These are phyloP conservation scores for Zygoascus bituminiphila DNA, from an alignment of 805 yeast genomes.

Conservation along the genomic window DNA sequence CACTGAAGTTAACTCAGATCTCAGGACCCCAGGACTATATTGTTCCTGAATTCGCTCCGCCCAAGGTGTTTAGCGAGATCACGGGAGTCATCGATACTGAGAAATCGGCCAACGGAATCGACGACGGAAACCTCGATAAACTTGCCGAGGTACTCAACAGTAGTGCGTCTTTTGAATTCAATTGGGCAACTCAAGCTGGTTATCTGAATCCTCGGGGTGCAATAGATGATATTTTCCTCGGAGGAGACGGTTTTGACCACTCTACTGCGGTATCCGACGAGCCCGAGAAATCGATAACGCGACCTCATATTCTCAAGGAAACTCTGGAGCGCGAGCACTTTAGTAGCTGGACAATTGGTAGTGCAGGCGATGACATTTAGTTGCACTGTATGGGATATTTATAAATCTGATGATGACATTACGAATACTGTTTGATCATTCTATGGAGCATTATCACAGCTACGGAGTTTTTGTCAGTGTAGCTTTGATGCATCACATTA, in stretches of 20 bases:
- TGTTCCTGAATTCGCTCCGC: conserved; percentile 30
- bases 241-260: conserved; percentile 49
- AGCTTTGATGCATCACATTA: too few relatives aligned
- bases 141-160: conserved; percentile 32
- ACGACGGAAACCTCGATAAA: background rate
- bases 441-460: too few relatives aligned
- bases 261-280: background rate
- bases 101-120: background rate
- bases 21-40: conserved; percentile 39
- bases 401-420: too few relatives aligned
- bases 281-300: background rate
- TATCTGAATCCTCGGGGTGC: conserved; percentile 62
- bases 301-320: conserved; percentile 6
- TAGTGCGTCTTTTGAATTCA: conserved; percentile 42
- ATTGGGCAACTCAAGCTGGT: conserved; percentile 52
- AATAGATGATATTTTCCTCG: conserved; percentile 63
- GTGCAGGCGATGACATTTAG: background rate
- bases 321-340: conserved; percentile 12
- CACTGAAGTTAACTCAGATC: conserved; percentile 41
- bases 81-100: conserved; percentile 32
- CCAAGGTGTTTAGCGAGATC: conserved; percentile 43
- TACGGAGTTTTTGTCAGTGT: too few relatives aligned
- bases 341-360: conserved; percentile 10
- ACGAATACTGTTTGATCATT: too few relatives aligned
- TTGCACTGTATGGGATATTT: too few relatives aligned